Percentiles rank a stretch among this genome's conserved stretches.
Conservation (phyloP, 164 flowering plant species). For the Stephania cephalantha region DNA sequence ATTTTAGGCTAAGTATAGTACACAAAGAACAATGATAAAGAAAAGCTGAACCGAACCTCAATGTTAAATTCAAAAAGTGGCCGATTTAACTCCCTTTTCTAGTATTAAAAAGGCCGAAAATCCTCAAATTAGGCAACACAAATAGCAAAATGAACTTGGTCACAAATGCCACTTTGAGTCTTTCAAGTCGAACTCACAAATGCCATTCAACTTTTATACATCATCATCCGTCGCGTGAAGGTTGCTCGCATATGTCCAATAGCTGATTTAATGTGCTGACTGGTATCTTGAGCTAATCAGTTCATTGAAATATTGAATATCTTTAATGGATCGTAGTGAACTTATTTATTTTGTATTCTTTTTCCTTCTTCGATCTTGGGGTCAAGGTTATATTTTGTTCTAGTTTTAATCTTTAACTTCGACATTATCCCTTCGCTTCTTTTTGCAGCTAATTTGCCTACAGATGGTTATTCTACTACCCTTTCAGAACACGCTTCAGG, state of each 20-base stretch:
- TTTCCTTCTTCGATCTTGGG: neutral
- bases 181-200: no score
- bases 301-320: no score
- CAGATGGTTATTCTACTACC: conserved; percentile 44
- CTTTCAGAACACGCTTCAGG: conserved; percentile 74
- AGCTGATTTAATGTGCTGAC: no score
- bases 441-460: conserved; percentile 75
- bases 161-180: no score
- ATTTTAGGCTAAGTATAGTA: no score
- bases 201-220: no score
- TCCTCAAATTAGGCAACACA: no score
- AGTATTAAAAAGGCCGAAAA: no score
- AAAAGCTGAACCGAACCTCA: neutral
- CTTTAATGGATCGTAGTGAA: neutral
- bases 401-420: neutral
- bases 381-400: neutral
- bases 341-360: neutral
- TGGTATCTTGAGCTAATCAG: no score
- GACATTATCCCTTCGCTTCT: neutral
- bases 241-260: no score
- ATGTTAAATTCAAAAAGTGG: neutral
- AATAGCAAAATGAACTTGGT: no score
- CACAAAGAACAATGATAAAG: neutral
- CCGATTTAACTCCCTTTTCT: neutral
- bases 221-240: no score